Evolutionary conservation across 257 asterid species (phyloP).

Genomic region (Rauvolfia tetraphylla): DNA sequence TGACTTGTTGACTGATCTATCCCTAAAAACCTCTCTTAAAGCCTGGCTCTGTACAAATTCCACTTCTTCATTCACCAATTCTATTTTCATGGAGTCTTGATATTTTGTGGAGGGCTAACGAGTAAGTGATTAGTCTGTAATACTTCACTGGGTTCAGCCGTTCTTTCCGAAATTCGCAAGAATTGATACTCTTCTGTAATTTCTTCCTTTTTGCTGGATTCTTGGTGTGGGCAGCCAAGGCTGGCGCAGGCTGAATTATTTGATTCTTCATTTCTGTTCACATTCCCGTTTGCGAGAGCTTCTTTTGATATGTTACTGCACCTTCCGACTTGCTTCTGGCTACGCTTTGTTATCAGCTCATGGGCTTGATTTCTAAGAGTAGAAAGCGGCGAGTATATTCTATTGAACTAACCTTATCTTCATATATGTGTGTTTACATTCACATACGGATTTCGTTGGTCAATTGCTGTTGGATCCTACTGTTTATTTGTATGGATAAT

Average conservation of each 20-base stretch:
- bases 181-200: background rate
- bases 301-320: background rate
- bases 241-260: background rate
- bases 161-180: background rate
- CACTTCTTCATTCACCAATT: background rate
- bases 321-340: background rate
- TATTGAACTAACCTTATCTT: background rate
- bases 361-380: background rate
- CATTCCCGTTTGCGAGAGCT: background rate
- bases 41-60: background rate
- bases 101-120: too few species aligned
- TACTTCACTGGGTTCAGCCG: background rate
- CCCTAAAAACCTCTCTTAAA: background rate
- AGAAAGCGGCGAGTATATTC: background rate
- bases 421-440: background rate
- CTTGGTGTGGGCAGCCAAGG: background rate
- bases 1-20: too few species aligned
- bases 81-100: background rate
- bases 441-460: background rate
- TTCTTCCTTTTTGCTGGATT: background rate
- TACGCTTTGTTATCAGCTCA: background rate
- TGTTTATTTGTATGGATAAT: background rate
- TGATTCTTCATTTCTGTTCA: background rate
- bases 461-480: background rate
- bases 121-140: too few species aligned